Conservation (phyloP, 208 protist species). For the Leishmania gerbilli region DNA sequence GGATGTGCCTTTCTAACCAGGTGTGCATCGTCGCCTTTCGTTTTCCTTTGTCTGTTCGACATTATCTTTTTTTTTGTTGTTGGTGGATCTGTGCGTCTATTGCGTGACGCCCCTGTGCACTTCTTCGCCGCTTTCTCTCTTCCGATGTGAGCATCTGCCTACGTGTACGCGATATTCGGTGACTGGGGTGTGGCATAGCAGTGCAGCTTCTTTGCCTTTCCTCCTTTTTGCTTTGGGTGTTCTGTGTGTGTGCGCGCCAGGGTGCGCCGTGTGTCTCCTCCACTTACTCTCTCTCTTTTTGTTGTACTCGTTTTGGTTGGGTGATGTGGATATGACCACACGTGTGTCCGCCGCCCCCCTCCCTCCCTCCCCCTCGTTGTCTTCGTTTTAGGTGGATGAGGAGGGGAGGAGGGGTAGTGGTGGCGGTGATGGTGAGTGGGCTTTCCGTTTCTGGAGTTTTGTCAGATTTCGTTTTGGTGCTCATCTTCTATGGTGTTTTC, state of each 20-base stretch:
- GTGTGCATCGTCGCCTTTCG: background rate
- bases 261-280: background rate
- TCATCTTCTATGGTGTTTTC: too few species aligned
- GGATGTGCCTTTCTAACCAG: background rate
- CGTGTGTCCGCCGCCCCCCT: too few species aligned
- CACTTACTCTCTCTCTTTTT: too few species aligned
- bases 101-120: background rate
- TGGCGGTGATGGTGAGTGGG: too few species aligned
- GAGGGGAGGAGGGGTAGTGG: too few species aligned
- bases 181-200: background rate
- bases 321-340: too few species aligned
- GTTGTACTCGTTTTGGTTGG: too few species aligned
- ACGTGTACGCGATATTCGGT: background rate
- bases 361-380: too few species aligned
- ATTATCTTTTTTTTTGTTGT: background rate
- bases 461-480: too few species aligned
- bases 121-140: background rate
- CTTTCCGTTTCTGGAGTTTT: too few species aligned
- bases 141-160: background rate
- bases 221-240: background rate
- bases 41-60: background rate
- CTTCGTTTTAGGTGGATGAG: too few species aligned
- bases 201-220: background rate
- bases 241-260: background rate
- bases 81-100: background rate